Conservation (phyloP, 257 asterid species). For the Nicotiana noctiflora region DNA sequence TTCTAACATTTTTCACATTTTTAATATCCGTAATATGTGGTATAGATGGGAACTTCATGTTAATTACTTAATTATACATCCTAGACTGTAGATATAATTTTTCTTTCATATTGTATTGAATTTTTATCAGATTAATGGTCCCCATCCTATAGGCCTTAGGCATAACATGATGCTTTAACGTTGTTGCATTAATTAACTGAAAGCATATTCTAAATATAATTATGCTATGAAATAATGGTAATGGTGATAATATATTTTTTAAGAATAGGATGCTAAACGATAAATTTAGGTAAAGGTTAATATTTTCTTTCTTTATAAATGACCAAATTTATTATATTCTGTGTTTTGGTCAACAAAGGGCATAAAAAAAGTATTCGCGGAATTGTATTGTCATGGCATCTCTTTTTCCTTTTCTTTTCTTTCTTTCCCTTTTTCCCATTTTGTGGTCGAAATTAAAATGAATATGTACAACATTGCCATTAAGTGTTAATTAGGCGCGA, state of each 20-base stretch:
- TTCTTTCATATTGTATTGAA: too few species aligned
- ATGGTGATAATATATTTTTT: not conserved
- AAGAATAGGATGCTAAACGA: conserved; percentile 12
- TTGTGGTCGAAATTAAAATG: too few species aligned
- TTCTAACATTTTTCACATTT: not conserved
- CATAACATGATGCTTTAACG: conserved; percentile 14
- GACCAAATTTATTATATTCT: not conserved
- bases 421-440: too few species aligned
- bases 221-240: not conserved
- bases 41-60: not conserved
- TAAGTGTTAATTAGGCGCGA: too few species aligned
- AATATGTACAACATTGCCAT: too few species aligned
- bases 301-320: not conserved
- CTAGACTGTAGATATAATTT: too few species aligned
- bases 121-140: conserved; percentile 21
- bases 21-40: not conserved
- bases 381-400: too few species aligned
- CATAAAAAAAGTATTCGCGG: too few species aligned
- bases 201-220: conserved; percentile 2
- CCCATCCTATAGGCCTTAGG: conserved; percentile 13
- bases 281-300: not conserved
- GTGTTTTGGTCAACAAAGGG: too few species aligned
- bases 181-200: conserved; percentile 11
- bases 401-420: too few species aligned
- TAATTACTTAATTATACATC: too few species aligned